Base-by-base conservation (phyloP, 2,329 filamentous ascomycete species). In the Bipolaris cookei region DNA sequence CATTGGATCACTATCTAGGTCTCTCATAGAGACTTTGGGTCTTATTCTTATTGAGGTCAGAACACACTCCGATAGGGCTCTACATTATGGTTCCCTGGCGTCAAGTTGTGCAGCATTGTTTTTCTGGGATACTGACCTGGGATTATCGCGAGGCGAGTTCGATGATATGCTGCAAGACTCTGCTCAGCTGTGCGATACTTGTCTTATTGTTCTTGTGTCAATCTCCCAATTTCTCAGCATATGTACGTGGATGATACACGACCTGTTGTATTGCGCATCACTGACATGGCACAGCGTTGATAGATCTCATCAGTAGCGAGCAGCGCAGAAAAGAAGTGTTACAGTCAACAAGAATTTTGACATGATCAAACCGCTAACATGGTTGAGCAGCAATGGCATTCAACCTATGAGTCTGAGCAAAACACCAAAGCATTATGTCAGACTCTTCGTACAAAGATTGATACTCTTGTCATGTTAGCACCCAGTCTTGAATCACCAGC, bases 381-480 rank as follows among this genome's bases (percentile, higher is more conserved):
- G n/a, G 4, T 37, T 37, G 34, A 37, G 7, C 14, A 37, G n/a
- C 34, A 37, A 8, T n/a, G 3, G 7, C n/a, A 37, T 16, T 37
- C 34, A n/a, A 16, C 34, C 1, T 3, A 16, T 2, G 6, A 16
- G 34, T 14, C 34, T 14, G n/a, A 37, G 25, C 43, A 45, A 32
- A 25, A 45, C 13, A 25, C 25, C 3, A 25, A 30, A 13, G 16
- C 43, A 4, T 7, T 45, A 6, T 45, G 25, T 45, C 43, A 64
- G n/a, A 48, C 43, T 28, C 37, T 57, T 8, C 43, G 50, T 28
- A 45, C 41, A 16, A 57, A 53, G 13, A 49, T 57, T 3, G 43
- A 57, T 20, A 57, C 45, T 23, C 49, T 57, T n/a, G 18, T 53
- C 21, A 53, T 53, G 41, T 30, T 57, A 20, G 42, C 32, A 35